Conservation (phyloP, 208 protist species). For the Crithidia fasciculata region DNA sequence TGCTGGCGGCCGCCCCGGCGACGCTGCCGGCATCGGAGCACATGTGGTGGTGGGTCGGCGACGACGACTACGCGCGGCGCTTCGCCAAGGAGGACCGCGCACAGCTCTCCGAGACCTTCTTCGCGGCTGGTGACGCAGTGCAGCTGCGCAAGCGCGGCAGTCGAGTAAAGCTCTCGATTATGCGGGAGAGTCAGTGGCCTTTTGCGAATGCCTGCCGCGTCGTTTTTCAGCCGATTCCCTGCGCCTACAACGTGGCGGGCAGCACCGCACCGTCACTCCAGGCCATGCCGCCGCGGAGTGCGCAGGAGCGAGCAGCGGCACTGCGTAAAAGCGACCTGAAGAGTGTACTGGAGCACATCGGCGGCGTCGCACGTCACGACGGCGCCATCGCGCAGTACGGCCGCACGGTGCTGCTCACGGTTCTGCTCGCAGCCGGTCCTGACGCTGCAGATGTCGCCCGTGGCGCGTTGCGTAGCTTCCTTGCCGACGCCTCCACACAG, state of each 20-base stretch:
- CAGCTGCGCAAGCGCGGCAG: conserved; percentile 34
- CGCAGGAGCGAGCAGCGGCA: conserved; percentile 7
- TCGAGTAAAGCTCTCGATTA: conserved; percentile 47
- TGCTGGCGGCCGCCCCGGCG: conserved; percentile 43
- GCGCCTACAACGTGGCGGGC: conserved; percentile 21
- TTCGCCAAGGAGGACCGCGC: conserved; percentile 45
- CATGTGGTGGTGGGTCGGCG: conserved; percentile 76
- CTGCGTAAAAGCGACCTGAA: conserved; percentile 5
- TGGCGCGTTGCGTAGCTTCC: conserved; percentile 50
- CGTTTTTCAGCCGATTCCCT: conserved; percentile 80
- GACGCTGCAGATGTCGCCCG: conserved; percentile 40
- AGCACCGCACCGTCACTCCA: conserved; percentile 18
- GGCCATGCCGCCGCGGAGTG: background rate
- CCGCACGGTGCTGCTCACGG: conserved; percentile 60
- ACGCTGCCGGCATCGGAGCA: conserved; percentile 54
- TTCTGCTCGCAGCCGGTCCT: conserved; percentile 52
- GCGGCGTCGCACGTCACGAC: conserved; percentile 55
- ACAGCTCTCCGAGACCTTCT: conserved; percentile 59
- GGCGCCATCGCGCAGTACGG: conserved; percentile 48
- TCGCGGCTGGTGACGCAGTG: conserved; percentile 33
- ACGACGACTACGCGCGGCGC: conserved; percentile 64
- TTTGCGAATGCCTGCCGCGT: conserved; percentile 44
- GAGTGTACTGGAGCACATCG: conserved; percentile 35
- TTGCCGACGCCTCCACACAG: conserved; percentile 31
- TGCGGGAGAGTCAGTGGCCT: conserved; percentile 52